These are phyloP conservation scores for Arthrobotrys megalospora DNA, from an alignment of 2,329 filamentous ascomycete species.

Conservation along the genomic window DNA sequence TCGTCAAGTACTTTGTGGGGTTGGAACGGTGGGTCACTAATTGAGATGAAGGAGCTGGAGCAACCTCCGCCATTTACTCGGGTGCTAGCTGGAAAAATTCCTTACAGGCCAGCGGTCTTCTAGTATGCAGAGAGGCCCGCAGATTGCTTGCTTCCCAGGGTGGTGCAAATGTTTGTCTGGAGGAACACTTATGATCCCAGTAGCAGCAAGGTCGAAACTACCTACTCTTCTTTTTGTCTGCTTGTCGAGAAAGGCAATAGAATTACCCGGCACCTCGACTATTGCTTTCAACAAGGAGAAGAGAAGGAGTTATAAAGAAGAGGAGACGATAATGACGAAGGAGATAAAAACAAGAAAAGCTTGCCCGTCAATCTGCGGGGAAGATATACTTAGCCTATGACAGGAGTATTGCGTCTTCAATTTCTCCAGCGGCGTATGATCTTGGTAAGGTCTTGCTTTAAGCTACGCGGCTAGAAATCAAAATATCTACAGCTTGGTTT, in stretches of 20 bases:
- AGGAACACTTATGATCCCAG: constrained; percentile 28
- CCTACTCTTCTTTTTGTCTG: constrained; percentile 24
- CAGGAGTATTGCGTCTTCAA: constrained; percentile 46
- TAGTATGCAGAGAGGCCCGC: constrained; percentile 49
- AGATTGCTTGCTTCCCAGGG: constrained; percentile 34
- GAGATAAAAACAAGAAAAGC: constrained; percentile 40
- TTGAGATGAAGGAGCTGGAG: constrained; percentile 61
- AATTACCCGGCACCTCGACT: constrained; percentile 32
- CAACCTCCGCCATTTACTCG: constrained; percentile 62
- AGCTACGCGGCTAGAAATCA: constrained; percentile 56
- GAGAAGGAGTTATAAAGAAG: constrained; percentile 16
- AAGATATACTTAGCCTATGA: constrained; percentile 60
- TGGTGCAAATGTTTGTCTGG: constrained; percentile 46
- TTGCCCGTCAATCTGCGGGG: constrained; percentile 53
- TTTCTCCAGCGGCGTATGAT: constrained; percentile 38
- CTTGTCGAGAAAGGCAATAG: constrained; percentile 33
- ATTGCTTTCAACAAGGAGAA: constrained; percentile 31
- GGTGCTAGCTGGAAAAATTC: constrained; percentile 58
- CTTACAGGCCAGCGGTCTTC: constrained; percentile 51
- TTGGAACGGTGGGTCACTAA: constrained; percentile 60
- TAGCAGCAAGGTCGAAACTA: constrained; percentile 27
- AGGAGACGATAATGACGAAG: constrained; percentile 13
- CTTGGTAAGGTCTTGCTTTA: constrained; percentile 54
- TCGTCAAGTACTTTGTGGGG: constrained; percentile 61
- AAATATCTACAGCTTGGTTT: constrained; percentile 59